Evolutionary conservation across 2,329 filamentous ascomycete genomes (phyloP).

Genomic region (Sclerotinia glacialis): DNA sequence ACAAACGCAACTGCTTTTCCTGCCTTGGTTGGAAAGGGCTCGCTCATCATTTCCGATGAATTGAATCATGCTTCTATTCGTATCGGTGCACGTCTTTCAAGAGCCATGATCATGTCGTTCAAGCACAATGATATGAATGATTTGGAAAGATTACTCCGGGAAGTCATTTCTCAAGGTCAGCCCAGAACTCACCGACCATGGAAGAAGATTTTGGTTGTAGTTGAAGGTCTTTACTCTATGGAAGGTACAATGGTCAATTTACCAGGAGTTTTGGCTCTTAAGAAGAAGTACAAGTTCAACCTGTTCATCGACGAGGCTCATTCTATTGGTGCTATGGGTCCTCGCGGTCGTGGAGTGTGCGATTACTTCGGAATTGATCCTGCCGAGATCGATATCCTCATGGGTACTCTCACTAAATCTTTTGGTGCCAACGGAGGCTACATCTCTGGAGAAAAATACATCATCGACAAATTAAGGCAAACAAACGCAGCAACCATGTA

Average conservation of each 20-base stretch:
- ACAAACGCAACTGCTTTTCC: conserved; percentile 94
- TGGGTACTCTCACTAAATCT: conserved; percentile 97
- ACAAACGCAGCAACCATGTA: conserved; percentile 84
- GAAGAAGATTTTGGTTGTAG: conserved; percentile 97
- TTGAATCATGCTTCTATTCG: conserved; percentile 97
- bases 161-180: conserved; percentile 93
- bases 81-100: conserved; percentile 88
- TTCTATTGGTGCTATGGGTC: conserved; percentile 89
- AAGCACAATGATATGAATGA: conserved; percentile 95
- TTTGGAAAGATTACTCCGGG: conserved; percentile 80
- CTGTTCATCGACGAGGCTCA: conserved; percentile 96
- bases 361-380: conserved; percentile 95
- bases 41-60: conserved; percentile 92
- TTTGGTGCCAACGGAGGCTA: conserved; percentile 98
- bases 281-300: conserved; percentile 95
- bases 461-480: conserved; percentile 86
- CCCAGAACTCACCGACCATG: conserved; percentile 97
- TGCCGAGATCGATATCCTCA: conserved; percentile 85
- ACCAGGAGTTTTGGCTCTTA: conserved; percentile 81
- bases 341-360: conserved; percentile 85
- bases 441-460: conserved; percentile 80
- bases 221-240: conserved; percentile 98
- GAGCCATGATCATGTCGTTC: conserved; percentile 93
- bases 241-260: conserved; percentile 98
- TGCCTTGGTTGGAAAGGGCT: conserved; percentile 87